These are phyloP conservation scores for Rhizopogon vesiculosus DNA, from an alignment of 768 basidiomycete species.

Conservation along the genomic window DNA sequence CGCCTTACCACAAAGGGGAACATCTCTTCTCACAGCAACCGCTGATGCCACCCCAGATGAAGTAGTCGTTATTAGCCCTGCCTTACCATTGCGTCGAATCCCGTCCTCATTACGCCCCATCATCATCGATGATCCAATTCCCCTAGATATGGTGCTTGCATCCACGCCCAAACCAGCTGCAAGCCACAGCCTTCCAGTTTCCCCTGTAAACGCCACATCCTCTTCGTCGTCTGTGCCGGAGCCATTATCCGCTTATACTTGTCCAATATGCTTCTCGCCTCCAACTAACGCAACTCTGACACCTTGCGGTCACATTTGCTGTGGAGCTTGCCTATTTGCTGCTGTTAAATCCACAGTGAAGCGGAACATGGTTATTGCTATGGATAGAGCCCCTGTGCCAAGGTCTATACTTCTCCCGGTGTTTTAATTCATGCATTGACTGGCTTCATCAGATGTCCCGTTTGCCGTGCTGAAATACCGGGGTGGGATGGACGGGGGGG, in stretches of 20 bases:
- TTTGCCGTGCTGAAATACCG: constrained; percentile 60
- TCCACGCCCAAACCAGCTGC: background rate
- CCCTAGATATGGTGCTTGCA: background rate
- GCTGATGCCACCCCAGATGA: background rate
- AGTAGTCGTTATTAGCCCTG: background rate
- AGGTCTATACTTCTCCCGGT: constrained; percentile 25
- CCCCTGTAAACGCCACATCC: background rate
- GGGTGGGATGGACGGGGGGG: constrained; percentile 71
- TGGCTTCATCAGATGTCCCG: constrained; percentile 49
- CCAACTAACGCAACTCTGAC: constrained; percentile 74
- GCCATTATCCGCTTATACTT: constrained; percentile 58
- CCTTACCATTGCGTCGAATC: background rate
- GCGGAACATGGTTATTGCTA: constrained; percentile 34
- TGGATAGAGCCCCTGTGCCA: constrained; percentile 30
- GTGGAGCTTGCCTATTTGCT: constrained; percentile 70
- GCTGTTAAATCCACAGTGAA: constrained; percentile 61
- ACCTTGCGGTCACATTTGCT: constrained; percentile 77
- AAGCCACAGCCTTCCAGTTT: background rate
- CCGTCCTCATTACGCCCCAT: background rate
- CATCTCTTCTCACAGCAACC: background rate
- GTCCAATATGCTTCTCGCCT: constrained; percentile 76
- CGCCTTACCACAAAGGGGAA: background rate
- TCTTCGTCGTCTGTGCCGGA: constrained; percentile 10
- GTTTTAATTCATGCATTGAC: background rate
- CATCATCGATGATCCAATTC: background rate